A percentile compares a stretch with the other conserved stretches of the same genome.
These are phyloP conservation scores for Rhizodiscina lignyota DNA, from an alignment of 495 filamentous ascomycete genomes.

Conservation along the genomic window DNA sequence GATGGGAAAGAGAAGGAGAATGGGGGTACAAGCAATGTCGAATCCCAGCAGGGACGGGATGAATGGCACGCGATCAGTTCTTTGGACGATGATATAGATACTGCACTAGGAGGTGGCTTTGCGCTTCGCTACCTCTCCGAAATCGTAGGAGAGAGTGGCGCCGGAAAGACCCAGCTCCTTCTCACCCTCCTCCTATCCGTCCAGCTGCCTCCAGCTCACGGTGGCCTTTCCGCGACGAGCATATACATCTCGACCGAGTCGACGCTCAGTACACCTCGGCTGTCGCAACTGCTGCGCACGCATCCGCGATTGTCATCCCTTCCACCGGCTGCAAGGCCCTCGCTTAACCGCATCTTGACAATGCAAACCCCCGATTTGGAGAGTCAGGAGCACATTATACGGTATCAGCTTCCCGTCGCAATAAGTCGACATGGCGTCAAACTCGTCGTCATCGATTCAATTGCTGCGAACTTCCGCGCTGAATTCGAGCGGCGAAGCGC, in stretches of 20 bases:
- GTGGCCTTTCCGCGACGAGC: conserved; percentile 47
- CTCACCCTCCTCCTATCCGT: conserved; percentile 62
- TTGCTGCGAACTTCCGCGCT: conserved; percentile 87
- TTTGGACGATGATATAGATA: conserved; percentile 57
- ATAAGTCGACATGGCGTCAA: conserved; percentile 57
- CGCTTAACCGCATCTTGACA: conserved; percentile 51
- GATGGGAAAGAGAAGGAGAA: conserved; percentile 4
- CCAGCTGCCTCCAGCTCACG: conserved; percentile 54
- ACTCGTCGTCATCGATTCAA: conserved; percentile 71
- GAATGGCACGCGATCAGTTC: conserved; percentile 41
- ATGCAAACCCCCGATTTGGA: conserved; percentile 86
- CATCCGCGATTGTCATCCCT: conserved; percentile 42
- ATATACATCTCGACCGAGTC: conserved; percentile 96
- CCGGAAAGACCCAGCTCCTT: conserved; percentile 93
- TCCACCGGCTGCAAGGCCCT: conserved; percentile 32
- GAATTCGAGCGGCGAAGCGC: conserved; percentile 48
- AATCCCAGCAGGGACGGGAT: conserved; percentile 7
- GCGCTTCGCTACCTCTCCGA: conserved; percentile 73
- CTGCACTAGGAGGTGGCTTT: conserved; percentile 68
- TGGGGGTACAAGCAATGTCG: not conserved
- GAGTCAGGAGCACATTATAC: conserved; percentile 85
- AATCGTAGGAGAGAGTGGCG: conserved; percentile 84
- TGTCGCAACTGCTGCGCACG: conserved; percentile 55
- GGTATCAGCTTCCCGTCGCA: conserved; percentile 79
- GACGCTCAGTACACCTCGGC: conserved; percentile 59